Base-by-base conservation (phyloP, 768 basidiomycete species). In the Cyclocybe cylindracea region DNA sequence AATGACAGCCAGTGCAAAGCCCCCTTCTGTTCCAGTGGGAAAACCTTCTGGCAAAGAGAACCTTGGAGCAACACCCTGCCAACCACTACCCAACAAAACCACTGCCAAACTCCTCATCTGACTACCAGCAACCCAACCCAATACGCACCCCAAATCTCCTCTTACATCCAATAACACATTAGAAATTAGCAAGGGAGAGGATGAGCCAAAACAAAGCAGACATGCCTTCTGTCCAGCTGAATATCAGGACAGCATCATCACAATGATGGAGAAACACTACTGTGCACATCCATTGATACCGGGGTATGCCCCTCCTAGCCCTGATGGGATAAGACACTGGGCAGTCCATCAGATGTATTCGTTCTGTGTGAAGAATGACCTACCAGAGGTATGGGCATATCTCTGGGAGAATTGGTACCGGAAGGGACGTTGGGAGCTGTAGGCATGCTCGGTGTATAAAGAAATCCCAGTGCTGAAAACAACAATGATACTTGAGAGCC, bases 401-500 rank as follows among this genome's bases (percentile, higher is more conserved):
- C 50, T 60, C 18, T 50, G 48, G 48, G 48, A 50, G 41, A 50
- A 50, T 32, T 50, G 48, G 48, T 50, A 50, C 32, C 40, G 31
- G 16, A 36, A n/a, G 5, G 62, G 64, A 1, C 45, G 64, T 14
- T 68, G 66, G 67, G 56, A 65, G 38, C 48, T 68, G 6, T 67
- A 65, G 66, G 65, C 64, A 9, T 51, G 61, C 0, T 60, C 57
- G 2, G 50, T 39, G 5, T 37, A 50, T 39, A 14, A 39, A 50
- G 43, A 39, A 38, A 66, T 68, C 18, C 59, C 64, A 11, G 36
- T 48, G 4, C 42, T 68, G 24, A 65, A 62, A 45, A 68, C 64
- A 3, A 68, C 62, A 11, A 68, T 68, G 64, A 63, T 61, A 19
- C 24, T 64, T 33, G 61, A 70, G 50, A 56, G n/a, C n/a, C n/a